Percentiles rank a stretch among this genome's conserved stretches.
phyloP scores from a whole-genome alignment of 108 stramenopile species.

The Pseudonitzschia delicatissima region DNA sequence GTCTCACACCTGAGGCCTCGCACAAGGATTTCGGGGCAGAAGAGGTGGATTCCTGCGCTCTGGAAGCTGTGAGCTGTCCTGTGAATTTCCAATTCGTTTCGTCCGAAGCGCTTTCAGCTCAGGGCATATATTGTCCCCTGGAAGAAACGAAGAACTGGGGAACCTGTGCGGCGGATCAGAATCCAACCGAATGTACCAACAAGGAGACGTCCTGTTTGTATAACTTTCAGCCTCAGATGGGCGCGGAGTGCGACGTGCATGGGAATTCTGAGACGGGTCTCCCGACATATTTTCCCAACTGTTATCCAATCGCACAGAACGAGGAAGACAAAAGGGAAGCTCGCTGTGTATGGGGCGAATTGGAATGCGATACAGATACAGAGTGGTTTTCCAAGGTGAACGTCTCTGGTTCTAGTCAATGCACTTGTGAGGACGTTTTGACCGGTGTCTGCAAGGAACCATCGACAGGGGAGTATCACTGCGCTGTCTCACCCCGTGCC shows the following conservation, averaged over 20 bases:
- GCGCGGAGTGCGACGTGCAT: neutral
- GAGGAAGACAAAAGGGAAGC: neutral
- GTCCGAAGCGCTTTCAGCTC: neutral
- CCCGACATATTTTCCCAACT: conserved; percentile 6
- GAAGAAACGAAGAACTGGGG: neutral
- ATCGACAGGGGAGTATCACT: neutral
- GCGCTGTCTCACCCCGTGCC: neutral
- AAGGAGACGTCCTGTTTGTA: neutral
- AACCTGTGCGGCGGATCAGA: neutral
- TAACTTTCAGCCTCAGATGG: neutral
- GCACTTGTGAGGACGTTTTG: neutral
- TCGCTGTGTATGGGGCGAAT: neutral
- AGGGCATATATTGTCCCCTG: neutral
- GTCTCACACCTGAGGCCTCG: too few species aligned
- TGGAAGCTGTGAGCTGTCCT: neutral
- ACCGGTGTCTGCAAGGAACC: conserved; percentile 8
- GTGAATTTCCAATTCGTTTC: neutral
- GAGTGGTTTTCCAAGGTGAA: neutral
- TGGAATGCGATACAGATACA: neutral
- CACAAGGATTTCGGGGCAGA: too few species aligned
- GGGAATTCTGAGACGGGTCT: neutral
- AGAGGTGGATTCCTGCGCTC: neutral
- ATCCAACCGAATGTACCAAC: neutral
- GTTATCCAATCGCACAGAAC: neutral
- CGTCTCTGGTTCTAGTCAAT: neutral